Percentiles rank a stretch among this genome's conserved stretches.
phyloP scores from a whole-genome alignment of 2,329 filamentous ascomycete genomes.

The Scedosporium minutisporum region DNA sequence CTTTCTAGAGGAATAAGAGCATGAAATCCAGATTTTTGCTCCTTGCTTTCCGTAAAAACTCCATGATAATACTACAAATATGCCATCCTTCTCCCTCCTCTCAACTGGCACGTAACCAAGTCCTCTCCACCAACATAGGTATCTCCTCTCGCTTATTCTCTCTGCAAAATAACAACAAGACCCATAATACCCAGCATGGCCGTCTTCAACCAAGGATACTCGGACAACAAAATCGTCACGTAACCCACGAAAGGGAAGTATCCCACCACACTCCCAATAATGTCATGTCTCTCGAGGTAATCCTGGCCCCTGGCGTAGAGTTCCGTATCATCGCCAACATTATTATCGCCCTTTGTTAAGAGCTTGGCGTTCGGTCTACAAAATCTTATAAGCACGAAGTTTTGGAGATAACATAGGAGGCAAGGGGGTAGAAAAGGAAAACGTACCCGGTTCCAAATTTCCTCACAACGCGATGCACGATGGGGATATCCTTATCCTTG shows the following conservation, averaged over 20 bases:
- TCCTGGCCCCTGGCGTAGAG: constrained; percentile 75
- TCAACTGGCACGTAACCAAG: neutral
- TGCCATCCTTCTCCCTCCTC: neutral
- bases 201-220: constrained; percentile 95
- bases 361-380: constrained; percentile 53
- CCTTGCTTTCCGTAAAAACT: too few relatives aligned
- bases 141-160: constrained; percentile 80
- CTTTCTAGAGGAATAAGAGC: too few relatives aligned
- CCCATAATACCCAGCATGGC: constrained; percentile 94
- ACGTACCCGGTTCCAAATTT: constrained; percentile 52
- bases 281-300: constrained; percentile 77
- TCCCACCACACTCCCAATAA: constrained; percentile 84
- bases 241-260: constrained; percentile 95
- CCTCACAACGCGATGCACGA: constrained; percentile 86
- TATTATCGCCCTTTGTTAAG: constrained; percentile 97
- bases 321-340: constrained; percentile 85
- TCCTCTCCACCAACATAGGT: neutral
- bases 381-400: neutral
- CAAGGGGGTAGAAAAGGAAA: neutral
- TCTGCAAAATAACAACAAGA: constrained; percentile 79
- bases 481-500: constrained; percentile 88
- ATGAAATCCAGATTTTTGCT: too few relatives aligned
- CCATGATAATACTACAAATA: neutral
- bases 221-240: constrained; percentile 88
- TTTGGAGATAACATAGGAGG: neutral